These are phyloP conservation scores for Suhomyces sp. DNA, from an alignment of 805 yeast genomes.

Conservation along the genomic window DNA sequence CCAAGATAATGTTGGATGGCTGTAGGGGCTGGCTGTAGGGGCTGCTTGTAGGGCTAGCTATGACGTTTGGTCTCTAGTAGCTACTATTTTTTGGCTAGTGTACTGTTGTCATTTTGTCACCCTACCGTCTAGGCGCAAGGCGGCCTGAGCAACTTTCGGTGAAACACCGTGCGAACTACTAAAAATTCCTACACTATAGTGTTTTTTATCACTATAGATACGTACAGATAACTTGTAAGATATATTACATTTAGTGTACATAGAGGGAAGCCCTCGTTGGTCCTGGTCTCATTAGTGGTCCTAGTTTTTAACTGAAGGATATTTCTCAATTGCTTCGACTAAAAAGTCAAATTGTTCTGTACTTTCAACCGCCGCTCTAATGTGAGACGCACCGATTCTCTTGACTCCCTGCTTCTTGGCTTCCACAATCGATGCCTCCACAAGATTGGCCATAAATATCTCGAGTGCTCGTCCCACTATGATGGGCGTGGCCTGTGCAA, in stretches of 20 bases:
- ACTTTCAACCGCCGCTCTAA: constrained; percentile 75
- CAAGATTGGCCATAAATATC: constrained; percentile 83
- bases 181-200: not conserved
- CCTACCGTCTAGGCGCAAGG: not conserved
- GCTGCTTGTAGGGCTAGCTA: too few species aligned
- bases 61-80: too few species aligned
- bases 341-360: constrained; percentile 93
- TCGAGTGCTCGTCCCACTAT: constrained; percentile 95
- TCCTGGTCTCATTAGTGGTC: not conserved
- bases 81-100: too few species aligned
- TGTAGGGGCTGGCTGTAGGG: too few species aligned
- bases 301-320: constrained; percentile 42
- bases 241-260: not conserved
- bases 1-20: not conserved
- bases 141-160: not conserved
- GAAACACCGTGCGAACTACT: not conserved
- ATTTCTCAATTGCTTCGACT: constrained; percentile 68
- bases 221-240: not conserved
- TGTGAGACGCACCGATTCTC: constrained; percentile 77
- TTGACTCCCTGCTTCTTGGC: constrained; percentile 74
- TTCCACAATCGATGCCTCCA: constrained; percentile 75
- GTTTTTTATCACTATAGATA: too few species aligned
- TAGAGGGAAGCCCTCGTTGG: not conserved
- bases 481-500: constrained; percentile 98
- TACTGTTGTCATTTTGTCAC: not conserved